Base-by-base conservation (phyloP, 208 protist species). In the Wallacemonas sp. region DNA sequence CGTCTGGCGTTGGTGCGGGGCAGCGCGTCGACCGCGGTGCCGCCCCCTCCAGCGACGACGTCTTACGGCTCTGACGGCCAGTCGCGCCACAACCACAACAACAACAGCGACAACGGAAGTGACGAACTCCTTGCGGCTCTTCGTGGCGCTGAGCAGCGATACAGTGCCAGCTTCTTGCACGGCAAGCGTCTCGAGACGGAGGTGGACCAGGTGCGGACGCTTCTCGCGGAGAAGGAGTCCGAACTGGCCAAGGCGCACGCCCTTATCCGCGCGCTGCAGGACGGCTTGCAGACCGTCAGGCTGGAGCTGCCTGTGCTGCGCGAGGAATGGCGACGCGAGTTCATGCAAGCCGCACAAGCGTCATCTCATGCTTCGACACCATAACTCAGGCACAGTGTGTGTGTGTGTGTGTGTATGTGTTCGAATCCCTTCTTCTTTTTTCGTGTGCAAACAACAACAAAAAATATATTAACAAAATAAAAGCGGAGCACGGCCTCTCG, bases 241-340 rank as follows among this genome's bases (percentile, higher is more conserved):
- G 83, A 94, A 48, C 61, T 91, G 38, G 33, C 56, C 1, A 57
- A 61, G 9, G 80, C 84, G 2, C 27, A 72, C 26, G 68, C 74
- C 19, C 44, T 81, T n/a, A 76, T 94, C 46, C 52, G 82, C 21
- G 56, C 77, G 4, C 57, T 94, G 30, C 78, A 80, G 34, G 71
- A 77, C 9, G 88, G 85, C 17, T 75, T 94, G 3, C 60, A 71
- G 16, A 69, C 66, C 4, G 83, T 89, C 0, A 77, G 79, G 46
- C 19, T 47, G 12, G 75, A 81, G 29, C 68, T 94, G 34, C 82
- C 82, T 6, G 32, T 70, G n/a, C 39, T 83, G 38, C 52, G 63
- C 4, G 21, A 39, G 38, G 68, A 78, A 21, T 39, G 19, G 55
- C 44, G 30, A 36, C 52, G 52, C n/a, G 47, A 55, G 26, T 33